phyloP scores from a whole-genome alignment of 202 grass and related monocot species.

The Eragrostis tef region DNA sequence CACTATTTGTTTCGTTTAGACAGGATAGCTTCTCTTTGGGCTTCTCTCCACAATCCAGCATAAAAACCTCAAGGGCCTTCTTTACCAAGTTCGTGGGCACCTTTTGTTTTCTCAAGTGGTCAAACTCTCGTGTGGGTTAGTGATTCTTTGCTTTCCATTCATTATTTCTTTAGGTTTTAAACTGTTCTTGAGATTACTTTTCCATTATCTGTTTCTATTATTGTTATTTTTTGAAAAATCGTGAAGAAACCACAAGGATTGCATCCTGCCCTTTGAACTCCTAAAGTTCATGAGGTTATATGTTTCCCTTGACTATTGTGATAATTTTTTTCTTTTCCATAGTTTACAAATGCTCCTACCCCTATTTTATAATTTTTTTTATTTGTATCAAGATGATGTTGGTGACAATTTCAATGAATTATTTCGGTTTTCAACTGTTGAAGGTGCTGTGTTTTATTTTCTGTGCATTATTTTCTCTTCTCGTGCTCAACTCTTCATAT shows the following conservation, averaged over 20 bases:
- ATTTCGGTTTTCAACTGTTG: too few species aligned
- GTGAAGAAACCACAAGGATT: neutral
- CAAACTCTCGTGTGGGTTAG: neutral
- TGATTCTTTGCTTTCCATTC: neutral
- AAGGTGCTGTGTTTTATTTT: too few species aligned
- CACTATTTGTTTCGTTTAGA: neutral
- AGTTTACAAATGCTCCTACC: neutral
- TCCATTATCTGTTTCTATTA: neutral
- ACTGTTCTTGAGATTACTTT: neutral
- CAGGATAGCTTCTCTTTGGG: neutral
- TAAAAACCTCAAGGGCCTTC: slow-evolving; percentile 1
- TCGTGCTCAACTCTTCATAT: too few species aligned
- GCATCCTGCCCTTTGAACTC: neutral
- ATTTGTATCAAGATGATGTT: too few species aligned
- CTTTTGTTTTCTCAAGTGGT: neutral
- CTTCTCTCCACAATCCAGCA: slow-evolving; percentile 14
- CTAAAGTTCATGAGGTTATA: neutral
- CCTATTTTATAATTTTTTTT: neutral
- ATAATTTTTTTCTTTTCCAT: neutral
- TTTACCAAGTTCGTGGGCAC: neutral
- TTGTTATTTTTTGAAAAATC: slow-evolving; percentile 15
- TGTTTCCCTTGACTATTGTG: neutral
- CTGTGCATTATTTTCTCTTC: too few species aligned
- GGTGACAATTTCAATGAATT: too few species aligned
- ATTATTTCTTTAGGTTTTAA: slow-evolving; percentile 11